Conservation (phyloP, 2,329 filamentous ascomycete genomes). For the Zasmidium cellare region DNA sequence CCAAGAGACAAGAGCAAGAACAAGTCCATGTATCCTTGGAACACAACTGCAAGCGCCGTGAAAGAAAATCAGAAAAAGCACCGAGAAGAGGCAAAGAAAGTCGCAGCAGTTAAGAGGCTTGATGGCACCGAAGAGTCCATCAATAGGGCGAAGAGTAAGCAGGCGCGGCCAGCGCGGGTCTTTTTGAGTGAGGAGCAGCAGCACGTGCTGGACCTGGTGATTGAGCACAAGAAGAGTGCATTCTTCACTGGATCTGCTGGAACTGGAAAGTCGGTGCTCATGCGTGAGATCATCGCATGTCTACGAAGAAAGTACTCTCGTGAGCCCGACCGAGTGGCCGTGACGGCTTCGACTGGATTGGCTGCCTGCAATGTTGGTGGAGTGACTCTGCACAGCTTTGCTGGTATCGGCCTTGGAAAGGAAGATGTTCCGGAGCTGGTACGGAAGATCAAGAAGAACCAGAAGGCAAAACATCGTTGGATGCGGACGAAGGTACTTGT, state of each 20-base stretch:
- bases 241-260: conserved; percentile 96
- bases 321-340: conserved; percentile 81
- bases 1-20: conserved; percentile 35
- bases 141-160: conserved; percentile 46
- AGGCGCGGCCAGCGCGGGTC: conserved; percentile 56
- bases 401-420: conserved; percentile 92
- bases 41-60: conserved; percentile 70
- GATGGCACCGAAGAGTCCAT: conserved; percentile 49
- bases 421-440: conserved; percentile 77
- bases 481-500: conserved; percentile 82
- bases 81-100: conserved; percentile 62
- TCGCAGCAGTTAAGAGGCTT: conserved; percentile 42
- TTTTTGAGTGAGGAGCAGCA: conserved; percentile 84
- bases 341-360: conserved; percentile 92
- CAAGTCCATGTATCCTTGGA: conserved; percentile 59
- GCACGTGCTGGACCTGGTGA: conserved; percentile 78
- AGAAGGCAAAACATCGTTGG: conserved; percentile 88
- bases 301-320: conserved; percentile 73
- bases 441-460: conserved; percentile 86
- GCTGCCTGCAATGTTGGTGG: conserved; percentile 97
- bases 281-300: conserved; percentile 84
- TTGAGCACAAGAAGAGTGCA: conserved; percentile 78
- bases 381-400: conserved; percentile 92
- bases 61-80: conserved; percentile 77
- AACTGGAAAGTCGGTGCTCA: conserved; percentile 94